Evolutionary conservation across 768 basidiomycete genomes (phyloP), one percentile per base, ranked within the genome.

Genomic region (Mycena galericulata): DNA sequence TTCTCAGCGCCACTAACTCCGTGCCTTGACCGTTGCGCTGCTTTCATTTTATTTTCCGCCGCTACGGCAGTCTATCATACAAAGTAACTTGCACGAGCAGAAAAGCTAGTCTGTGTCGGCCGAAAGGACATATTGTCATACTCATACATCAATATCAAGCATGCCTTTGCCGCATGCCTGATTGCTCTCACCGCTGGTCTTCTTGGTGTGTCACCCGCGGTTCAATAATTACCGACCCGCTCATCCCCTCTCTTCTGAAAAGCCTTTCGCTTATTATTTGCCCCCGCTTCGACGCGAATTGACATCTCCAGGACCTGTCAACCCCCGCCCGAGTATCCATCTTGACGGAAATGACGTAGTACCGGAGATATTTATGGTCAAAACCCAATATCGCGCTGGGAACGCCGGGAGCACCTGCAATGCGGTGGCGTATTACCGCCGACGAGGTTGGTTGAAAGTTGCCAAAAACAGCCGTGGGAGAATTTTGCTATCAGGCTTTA

Each of bases 1-100:
- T 65, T 65, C 63, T 65, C 46, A 22, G 20, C 65, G 57, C 65
- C 58, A 66, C 65, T n/a, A 30, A 62, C 38, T 26, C 12, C 36
- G 40, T 32, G 36, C n/a, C n/a, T n/a, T n/a, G n/a, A n/a, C n/a
- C n/a, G n/a, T 41, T 49, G 43, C 32, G 36, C 55, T 60, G 24
- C n/a, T 2, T 22, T 30, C 41, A 30, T 27, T 41, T 10, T 34
- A 22, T 43, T 49, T 49, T 27, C 18, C 40, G 20, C 62, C 47
- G 32, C 51, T n/a, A 3, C 12, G 14, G 7, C 60, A 18, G 45
- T 53, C 14, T 32, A 56, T 34, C 38, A 27, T 38, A 27, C 53
- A 50, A 67, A 3, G 57, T 49, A 41, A 41, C 24, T 54, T 34
- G 45, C 43, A 11, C 43, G 47, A 34, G 18, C 24, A n/a, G 22